phyloP scores from a whole-genome alignment of 306 rosid species.

The Calophaca sinica region DNA sequence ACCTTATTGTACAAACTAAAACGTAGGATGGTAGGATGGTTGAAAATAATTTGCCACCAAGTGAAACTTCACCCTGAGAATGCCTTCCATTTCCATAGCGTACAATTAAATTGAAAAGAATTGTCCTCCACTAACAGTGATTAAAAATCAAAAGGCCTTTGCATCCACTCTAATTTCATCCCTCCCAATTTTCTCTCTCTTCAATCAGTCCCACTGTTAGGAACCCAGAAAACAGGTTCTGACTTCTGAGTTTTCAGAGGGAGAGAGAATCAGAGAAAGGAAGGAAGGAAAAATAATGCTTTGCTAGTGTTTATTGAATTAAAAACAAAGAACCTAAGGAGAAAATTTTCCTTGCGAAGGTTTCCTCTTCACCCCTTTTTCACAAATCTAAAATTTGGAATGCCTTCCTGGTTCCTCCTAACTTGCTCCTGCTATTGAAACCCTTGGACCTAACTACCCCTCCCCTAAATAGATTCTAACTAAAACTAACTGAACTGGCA shows the following conservation, averaged over 20 bases:
- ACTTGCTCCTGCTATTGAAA: not conserved
- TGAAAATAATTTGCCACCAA: no score
- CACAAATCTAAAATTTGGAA: not conserved
- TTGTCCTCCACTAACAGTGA: not conserved
- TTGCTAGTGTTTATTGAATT: not conserved
- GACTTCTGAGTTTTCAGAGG: not conserved
- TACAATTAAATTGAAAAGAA: no score
- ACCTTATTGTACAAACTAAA: no score
- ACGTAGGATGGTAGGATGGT: no score
- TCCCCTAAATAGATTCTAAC: not conserved
- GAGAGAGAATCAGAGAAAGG: conserved; percentile 1
- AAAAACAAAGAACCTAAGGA: not conserved
- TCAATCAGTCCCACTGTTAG: not conserved
- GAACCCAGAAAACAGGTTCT: not conserved
- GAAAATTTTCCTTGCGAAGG: not conserved
- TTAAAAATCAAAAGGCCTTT: conserved; percentile 5
- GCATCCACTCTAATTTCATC: not conserved
- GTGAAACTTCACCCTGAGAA: no score
- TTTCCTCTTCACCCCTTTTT: conserved; percentile 12
- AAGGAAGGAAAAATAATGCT: conserved; percentile 10
- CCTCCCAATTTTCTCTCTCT: not conserved
- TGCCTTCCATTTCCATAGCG: no score
- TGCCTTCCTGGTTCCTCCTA: not conserved
- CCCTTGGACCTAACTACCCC: not conserved
- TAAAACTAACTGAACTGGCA: conserved; percentile 3